phyloP scores from a whole-genome alignment of 2,329 filamentous ascomycete species.

The Botryosphaeria dothidea region DNA sequence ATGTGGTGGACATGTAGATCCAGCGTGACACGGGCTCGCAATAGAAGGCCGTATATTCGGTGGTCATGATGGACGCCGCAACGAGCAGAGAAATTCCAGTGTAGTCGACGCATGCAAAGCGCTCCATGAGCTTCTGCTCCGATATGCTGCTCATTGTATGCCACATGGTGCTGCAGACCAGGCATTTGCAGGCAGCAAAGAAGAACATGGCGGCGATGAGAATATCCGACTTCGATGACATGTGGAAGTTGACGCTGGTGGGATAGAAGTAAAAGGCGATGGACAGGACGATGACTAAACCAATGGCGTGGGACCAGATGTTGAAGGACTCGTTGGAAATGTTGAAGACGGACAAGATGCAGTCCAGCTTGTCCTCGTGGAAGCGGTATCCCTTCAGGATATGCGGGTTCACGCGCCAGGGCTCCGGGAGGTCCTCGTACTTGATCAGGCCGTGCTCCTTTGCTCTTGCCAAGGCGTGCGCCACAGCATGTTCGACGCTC shows the following conservation, averaged over 20 bases:
- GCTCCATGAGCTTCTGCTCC: slow-evolving; percentile 83
- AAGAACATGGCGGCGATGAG: slow-evolving; percentile 94
- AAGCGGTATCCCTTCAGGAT: slow-evolving; percentile 93
- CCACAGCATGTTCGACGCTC: slow-evolving; percentile 80
- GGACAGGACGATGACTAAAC: slow-evolving; percentile 81
- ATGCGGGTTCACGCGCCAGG: slow-evolving; percentile 94
- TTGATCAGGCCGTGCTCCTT: slow-evolving; percentile 79
- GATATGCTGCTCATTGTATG: slow-evolving; percentile 99
- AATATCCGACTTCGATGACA: slow-evolving; percentile 85
- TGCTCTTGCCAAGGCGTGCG: slow-evolving; percentile 72
- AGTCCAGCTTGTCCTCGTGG: slow-evolving; percentile 85
- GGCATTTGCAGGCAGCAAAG: slow-evolving; percentile 90
- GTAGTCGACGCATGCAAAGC: slow-evolving; percentile 97
- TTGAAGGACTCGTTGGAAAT: slow-evolving; percentile 94
- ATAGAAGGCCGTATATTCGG: slow-evolving; percentile 98
- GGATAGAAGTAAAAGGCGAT: slow-evolving; percentile 97
- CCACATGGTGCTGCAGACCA: slow-evolving; percentile 95
- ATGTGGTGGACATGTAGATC: slow-evolving; percentile 81
- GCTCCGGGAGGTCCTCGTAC: slow-evolving; percentile 86
- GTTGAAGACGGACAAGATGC: slow-evolving; percentile 78
- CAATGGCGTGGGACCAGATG: slow-evolving; percentile 94
- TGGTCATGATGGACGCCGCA: slow-evolving; percentile 94
- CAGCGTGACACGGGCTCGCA: slow-evolving; percentile 88
- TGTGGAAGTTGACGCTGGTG: slow-evolving; percentile 77
- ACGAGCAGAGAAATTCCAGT: slow-evolving; percentile 95